Conservation (phyloP, 2,329 filamentous ascomycete genomes). For the Ramularia collo-cygni region DNA sequence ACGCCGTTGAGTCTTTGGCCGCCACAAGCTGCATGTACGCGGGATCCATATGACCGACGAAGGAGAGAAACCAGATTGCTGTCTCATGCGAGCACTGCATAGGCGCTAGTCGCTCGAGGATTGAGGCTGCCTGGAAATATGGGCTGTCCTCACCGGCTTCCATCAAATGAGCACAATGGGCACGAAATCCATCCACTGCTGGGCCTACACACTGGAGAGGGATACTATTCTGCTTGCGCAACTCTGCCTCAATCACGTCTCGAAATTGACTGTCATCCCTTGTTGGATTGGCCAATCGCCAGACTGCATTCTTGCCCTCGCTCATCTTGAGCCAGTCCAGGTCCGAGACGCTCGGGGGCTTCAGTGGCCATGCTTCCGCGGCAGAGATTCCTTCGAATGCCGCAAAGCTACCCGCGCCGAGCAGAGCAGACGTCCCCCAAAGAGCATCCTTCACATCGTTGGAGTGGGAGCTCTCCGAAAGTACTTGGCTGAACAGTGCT, state of each 20-base stretch:
- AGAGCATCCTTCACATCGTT: slow-evolving; percentile 39
- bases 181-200: too few species aligned
- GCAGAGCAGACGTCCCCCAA: slow-evolving; percentile 43
- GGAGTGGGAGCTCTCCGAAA: slow-evolving; percentile 29
- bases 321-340: slow-evolving; percentile 54
- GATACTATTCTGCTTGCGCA: slow-evolving; percentile 8
- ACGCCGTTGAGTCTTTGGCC: slow-evolving; percentile 46
- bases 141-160: slow-evolving; percentile 6
- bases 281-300: slow-evolving; percentile 44
- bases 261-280: slow-evolving; percentile 45
- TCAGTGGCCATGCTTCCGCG: slow-evolving; percentile 52
- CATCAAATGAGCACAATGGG: too few species aligned
- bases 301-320: slow-evolving; percentile 51
- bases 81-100: slow-evolving; percentile 35
- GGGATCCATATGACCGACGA: slow-evolving; percentile 41
- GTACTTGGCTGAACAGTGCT: slow-evolving; percentile 42
- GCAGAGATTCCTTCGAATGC: slow-evolving; percentile 38
- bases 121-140: slow-evolving; percentile 27
- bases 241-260: slow-evolving; percentile 18
- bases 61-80: slow-evolving; percentile 41
- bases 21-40: slow-evolving; percentile 42
- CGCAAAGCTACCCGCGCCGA: slow-evolving; percentile 43
- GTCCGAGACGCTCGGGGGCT: slow-evolving; percentile 36
- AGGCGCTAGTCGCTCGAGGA: slow-evolving; percentile 34
- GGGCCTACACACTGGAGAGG: slow-evolving; percentile 5